These are phyloP conservation scores for Tillandsia leiboldiana DNA, from an alignment of 176 grass and related monocot genomes.

Conservation along the genomic window DNA sequence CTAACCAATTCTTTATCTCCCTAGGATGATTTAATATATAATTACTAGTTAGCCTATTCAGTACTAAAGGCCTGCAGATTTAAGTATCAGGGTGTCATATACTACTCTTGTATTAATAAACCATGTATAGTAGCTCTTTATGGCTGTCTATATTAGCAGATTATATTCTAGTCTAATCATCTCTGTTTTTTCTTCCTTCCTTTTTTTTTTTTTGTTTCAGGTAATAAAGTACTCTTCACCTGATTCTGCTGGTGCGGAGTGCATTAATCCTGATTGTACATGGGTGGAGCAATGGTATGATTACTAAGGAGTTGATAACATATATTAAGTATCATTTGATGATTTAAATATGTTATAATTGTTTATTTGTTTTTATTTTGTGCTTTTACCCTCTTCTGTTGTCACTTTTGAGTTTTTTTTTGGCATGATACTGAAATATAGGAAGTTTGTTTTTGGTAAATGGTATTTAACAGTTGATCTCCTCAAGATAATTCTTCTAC, in stretches of 20 bases:
- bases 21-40: not conserved
- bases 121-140: not conserved
- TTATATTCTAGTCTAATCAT: not conserved
- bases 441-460: too few relatives aligned
- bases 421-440: too few relatives aligned
- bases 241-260: constrained; percentile 88
- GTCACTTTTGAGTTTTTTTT: too few relatives aligned
- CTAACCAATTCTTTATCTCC: too few relatives aligned
- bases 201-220: constrained; percentile 26
- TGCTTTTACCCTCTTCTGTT: too few relatives aligned
- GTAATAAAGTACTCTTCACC: constrained; percentile 82
- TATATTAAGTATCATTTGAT: not conserved
- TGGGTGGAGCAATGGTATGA: constrained; percentile 95
- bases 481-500: too few relatives aligned
- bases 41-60: not conserved
- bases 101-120: not conserved
- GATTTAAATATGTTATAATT: not conserved
- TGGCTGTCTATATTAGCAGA: not conserved
- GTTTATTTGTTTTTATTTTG: not conserved
- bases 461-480: not conserved
- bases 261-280: constrained; percentile 82
- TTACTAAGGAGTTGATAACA: not conserved
- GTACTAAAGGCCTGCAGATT: not conserved
- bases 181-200: not conserved
- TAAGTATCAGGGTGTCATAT: not conserved